phyloP scores from a whole-genome alignment of 2,329 filamentous ascomycete genomes.

The Colletotrichum ledebouriae region DNA sequence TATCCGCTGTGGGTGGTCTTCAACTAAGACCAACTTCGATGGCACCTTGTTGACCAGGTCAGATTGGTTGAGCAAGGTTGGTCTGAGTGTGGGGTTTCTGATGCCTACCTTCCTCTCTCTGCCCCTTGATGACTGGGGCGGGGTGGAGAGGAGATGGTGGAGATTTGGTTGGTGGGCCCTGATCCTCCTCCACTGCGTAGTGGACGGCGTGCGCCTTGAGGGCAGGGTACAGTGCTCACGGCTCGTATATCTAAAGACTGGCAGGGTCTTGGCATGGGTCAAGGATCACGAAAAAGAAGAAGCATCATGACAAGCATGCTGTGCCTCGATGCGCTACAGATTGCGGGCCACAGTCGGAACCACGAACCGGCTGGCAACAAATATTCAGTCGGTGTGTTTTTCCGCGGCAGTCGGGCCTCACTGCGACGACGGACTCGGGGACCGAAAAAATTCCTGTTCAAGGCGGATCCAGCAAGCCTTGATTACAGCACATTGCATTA shows the following conservation, averaged over 20 bases:
- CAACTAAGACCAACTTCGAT: too few relatives aligned
- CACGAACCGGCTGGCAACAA: slow-evolving; percentile 29
- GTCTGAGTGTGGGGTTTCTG: slow-evolving; percentile 29
- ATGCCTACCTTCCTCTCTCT: slow-evolving; percentile 22
- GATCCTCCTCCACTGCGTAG: not conserved
- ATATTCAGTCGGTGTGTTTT: slow-evolving; percentile 3
- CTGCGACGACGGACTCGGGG: slow-evolving; percentile 6
- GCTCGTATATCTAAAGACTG: too few relatives aligned
- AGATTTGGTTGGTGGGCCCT: slow-evolving; percentile 4
- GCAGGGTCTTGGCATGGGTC: slow-evolving; percentile 26
- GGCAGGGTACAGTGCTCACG: slow-evolving; percentile 7
- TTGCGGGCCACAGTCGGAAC: slow-evolving; percentile 12
- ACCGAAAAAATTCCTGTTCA: slow-evolving; percentile 7
- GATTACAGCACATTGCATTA: too few relatives aligned
- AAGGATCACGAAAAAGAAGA: slow-evolving; percentile 19
- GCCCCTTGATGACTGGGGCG: slow-evolving; percentile 15
- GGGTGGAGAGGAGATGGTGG: slow-evolving; percentile 19
- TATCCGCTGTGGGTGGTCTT: slow-evolving; percentile 17
- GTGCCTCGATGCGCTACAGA: slow-evolving; percentile 14
- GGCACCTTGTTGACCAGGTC: slow-evolving; percentile 11
- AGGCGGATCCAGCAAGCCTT: too few relatives aligned
- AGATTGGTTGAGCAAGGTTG: slow-evolving; percentile 26
- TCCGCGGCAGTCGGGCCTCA: not conserved
- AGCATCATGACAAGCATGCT: slow-evolving; percentile 30
- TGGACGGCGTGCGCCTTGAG: slow-evolving; percentile 6